Conservation (phyloP, 2,329 filamentous ascomycete species). For the Apiospora sp. region DNA sequence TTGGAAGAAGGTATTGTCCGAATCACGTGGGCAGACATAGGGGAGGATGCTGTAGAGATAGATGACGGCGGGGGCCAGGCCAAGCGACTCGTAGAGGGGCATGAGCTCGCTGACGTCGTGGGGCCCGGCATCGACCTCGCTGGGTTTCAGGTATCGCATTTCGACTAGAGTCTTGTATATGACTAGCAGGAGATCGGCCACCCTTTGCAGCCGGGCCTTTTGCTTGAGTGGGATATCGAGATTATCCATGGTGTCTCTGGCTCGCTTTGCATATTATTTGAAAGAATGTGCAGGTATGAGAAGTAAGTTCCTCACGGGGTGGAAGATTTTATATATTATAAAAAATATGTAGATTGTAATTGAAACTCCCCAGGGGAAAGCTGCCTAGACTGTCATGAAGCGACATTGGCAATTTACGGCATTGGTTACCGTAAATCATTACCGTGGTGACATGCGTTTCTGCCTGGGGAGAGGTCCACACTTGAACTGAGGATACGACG, state of each 20-base stretch:
- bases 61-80: neutral
- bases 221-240: neutral
- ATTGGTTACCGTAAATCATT: neutral
- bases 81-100: neutral
- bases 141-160: neutral
- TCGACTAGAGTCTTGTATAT: neutral
- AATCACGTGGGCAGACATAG: neutral
- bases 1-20: neutral
- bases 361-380: neutral
- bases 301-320: neutral
- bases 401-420: neutral
- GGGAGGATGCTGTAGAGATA: neutral
- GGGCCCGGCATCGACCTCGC: neutral
- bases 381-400: neutral
- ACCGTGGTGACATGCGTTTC: neutral
- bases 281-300: neutral
- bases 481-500: neutral
- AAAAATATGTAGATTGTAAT: too few species aligned
- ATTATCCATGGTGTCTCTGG: neutral
- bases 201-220: neutral
- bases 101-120: constrained; percentile 3
- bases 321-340: neutral
- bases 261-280: neutral
- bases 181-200: neutral
- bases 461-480: neutral